phyloP scores from a whole-genome alignment of 768 basidiomycete genomes.

The Brasilioporus rufonigricans region DNA sequence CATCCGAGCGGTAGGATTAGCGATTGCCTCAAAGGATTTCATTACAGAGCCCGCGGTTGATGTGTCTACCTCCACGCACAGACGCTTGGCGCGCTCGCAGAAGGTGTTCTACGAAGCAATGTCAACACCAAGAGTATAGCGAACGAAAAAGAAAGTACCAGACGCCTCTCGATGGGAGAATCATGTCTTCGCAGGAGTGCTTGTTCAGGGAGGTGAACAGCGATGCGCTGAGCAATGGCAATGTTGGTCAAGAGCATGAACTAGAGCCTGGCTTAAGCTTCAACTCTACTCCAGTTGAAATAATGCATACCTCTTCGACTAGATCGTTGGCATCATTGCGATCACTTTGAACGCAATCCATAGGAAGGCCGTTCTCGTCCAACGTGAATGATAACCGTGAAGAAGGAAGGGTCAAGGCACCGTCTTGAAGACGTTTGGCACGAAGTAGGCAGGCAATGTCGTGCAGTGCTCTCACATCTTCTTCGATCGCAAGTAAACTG shows the following conservation, averaged over 20 bases:
- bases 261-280: constrained; percentile 37
- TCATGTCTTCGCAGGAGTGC: constrained; percentile 96
- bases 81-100: constrained; percentile 72
- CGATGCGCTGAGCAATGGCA: constrained; percentile 88
- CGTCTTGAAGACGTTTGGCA: constrained; percentile 70
- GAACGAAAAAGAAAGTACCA: constrained; percentile 42
- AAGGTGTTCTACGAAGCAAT: constrained; percentile 59
- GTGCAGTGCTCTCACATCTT: constrained; percentile 71
- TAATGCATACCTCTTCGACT: constrained; percentile 76
- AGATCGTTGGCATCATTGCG: constrained; percentile 72
- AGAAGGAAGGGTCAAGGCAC: constrained; percentile 71
- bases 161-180: constrained; percentile 84
- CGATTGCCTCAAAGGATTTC: constrained; percentile 74
- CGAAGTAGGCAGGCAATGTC: constrained; percentile 72
- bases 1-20: constrained; percentile 68
- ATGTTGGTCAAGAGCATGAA: constrained; percentile 95
- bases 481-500: constrained; percentile 56
- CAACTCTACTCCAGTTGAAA: background rate
- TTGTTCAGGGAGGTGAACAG: constrained; percentile 93
- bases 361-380: constrained; percentile 75
- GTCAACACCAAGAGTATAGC: constrained; percentile 1
- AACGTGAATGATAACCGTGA: constrained; percentile 73
- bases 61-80: constrained; percentile 81
- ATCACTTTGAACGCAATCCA: constrained; percentile 70
- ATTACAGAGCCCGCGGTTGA: constrained; percentile 80